These are phyloP conservation scores for Dicorynia guianensis DNA, from an alignment of 306 rosid genomes.

Conservation along the genomic window DNA sequence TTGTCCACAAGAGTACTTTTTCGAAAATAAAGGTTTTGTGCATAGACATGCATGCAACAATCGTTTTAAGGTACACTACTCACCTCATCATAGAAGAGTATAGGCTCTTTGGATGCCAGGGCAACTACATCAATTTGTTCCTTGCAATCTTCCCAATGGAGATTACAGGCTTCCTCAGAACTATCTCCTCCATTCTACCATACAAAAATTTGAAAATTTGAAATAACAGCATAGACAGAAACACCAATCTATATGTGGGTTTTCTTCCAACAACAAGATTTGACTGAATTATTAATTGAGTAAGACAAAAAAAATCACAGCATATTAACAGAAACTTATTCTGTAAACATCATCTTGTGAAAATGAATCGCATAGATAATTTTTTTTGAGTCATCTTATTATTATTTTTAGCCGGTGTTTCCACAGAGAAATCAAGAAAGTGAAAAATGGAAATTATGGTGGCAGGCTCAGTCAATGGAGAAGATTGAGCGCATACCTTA, in stretches of 20 bases:
- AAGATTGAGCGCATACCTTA: slow-evolving; percentile 53
- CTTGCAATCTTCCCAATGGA: slow-evolving; percentile 82
- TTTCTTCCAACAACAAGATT: slow-evolving; percentile 3
- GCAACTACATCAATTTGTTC: slow-evolving; percentile 83
- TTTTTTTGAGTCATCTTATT: too few relatives aligned
- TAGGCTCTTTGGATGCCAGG: slow-evolving; percentile 89
- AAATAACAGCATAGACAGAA: slow-evolving; percentile 15
- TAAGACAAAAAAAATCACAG: neutral
- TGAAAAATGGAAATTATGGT: slow-evolving; percentile 10
- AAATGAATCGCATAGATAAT: neutral
- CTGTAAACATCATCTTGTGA: neutral
- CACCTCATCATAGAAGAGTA: slow-evolving; percentile 97
- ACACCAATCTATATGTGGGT: neutral
- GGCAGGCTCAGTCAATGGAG: slow-evolving; percentile 28
- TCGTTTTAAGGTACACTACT: slow-evolving; percentile 41
- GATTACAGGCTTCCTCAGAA: slow-evolving; percentile 53
- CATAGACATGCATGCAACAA: neutral
- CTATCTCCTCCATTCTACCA: slow-evolving; percentile 52
- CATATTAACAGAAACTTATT: slow-evolving; percentile 5
- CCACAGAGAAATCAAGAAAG: neutral
- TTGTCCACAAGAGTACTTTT: slow-evolving; percentile 4
- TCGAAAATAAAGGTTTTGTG: slow-evolving; percentile 16
- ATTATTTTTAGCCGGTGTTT: too few relatives aligned
- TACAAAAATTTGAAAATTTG: slow-evolving; percentile 23
- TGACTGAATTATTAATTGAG: neutral